These are phyloP conservation scores for Phlyctochytrium planicorne DNA, from an alignment of 192 early-diverging fungal species.

Conservation along the genomic window DNA sequence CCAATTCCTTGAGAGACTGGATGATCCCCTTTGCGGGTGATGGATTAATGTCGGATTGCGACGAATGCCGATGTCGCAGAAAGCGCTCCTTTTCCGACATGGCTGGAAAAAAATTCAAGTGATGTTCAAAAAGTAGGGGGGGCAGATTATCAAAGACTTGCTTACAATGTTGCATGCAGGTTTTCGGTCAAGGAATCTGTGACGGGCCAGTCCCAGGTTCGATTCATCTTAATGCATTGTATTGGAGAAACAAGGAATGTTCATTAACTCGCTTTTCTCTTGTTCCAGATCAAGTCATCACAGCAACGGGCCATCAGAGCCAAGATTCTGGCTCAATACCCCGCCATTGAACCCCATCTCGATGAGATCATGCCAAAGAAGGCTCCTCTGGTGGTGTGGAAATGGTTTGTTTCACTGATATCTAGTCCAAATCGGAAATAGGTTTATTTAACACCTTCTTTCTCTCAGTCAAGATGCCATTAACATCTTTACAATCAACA, in stretches of 20 bases:
- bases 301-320: constrained; percentile 80
- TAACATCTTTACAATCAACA: constrained; percentile 78
- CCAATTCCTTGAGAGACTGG: constrained; percentile 36
- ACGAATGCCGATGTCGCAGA: no score
- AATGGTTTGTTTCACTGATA: constrained; percentile 60
- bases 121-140: constrained; percentile 1
- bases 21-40: constrained; percentile 22
- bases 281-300: constrained; percentile 79
- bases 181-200: constrained; percentile 78
- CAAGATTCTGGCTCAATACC: constrained; percentile 87
- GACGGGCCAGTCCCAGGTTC: constrained; percentile 73
- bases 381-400: constrained; percentile 77
- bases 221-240: constrained; percentile 64
- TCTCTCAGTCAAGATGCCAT: constrained; percentile 78
- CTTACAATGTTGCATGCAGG: constrained; percentile 28
- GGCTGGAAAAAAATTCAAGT: background rate
- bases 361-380: constrained; percentile 99
- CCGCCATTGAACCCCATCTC: constrained; percentile 76
- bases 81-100: no score
- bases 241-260: no score
- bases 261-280: constrained; percentile 45
- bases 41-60: no score
- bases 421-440: no score
- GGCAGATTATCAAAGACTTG: no score
- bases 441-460: no score